phyloP scores from a whole-genome alignment of 305 asterid genomes.

The Fraxinus sp. region DNA sequence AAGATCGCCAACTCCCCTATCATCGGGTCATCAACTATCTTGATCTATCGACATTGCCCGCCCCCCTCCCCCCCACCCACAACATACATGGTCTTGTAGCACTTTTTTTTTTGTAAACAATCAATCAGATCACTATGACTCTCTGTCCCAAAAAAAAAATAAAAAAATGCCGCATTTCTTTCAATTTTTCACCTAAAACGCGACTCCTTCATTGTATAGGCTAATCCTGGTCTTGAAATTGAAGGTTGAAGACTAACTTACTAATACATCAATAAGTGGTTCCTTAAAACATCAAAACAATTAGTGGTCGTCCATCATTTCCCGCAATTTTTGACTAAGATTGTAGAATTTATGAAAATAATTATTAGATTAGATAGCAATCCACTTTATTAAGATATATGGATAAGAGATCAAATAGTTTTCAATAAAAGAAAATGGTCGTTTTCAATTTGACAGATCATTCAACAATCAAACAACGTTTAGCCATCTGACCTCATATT shows the following conservation, averaged over 20 bases:
- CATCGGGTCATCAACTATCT: not conserved
- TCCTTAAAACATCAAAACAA: too few relatives aligned
- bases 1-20: not conserved
- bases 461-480: not conserved
- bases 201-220: not conserved
- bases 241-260: not conserved
- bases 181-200: not conserved
- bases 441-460: not conserved
- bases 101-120: too few relatives aligned
- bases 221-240: not conserved
- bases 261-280: not conserved
- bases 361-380: not conserved
- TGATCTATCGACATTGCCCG: not conserved
- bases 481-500: not conserved
- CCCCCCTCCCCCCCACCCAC: too few relatives aligned
- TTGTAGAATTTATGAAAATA: not conserved
- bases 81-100: not conserved
- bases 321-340: not conserved
- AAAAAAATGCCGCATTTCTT: not conserved
- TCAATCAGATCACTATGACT: not conserved
- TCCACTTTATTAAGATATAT: not conserved
- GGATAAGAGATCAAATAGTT: not conserved
- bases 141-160: too few relatives aligned
- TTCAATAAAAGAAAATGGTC: not conserved
- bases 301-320: not conserved